A percentile compares a stretch with the other conserved stretches of the same genome.
Conservation (phyloP, 2,329 filamentous ascomycete species). For the Bipolaris sorokiniana region DNA sequence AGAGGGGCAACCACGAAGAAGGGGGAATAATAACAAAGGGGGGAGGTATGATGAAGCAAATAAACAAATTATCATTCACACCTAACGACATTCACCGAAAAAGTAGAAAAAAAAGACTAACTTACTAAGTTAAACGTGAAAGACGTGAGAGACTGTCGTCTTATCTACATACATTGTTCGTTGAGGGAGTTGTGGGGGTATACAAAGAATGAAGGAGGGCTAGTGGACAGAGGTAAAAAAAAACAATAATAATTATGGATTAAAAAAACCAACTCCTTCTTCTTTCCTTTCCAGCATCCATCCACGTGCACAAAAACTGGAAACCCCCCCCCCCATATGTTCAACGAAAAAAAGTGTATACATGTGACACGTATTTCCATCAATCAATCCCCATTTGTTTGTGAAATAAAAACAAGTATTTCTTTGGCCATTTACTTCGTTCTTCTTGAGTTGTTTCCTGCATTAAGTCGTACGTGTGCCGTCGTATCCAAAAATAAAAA, state of each 20-base stretch:
- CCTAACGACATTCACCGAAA: background rate
- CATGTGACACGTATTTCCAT: too few species aligned
- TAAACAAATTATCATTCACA: background rate
- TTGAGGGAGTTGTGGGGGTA: background rate
- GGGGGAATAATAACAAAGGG: too few species aligned
- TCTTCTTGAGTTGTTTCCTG: conserved; percentile 1
- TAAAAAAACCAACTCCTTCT: too few species aligned
- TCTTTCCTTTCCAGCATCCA: too few species aligned
- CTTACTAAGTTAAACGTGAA: background rate
- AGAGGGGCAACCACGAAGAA: too few species aligned
- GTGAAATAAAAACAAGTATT: background rate
- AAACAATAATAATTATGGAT: too few species aligned
- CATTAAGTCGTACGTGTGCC: conserved; percentile 16
- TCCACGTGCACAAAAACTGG: too few species aligned
- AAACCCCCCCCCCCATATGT: too few species aligned
- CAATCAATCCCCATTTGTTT: background rate
- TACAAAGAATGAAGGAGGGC: background rate
- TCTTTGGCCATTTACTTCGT: background rate
- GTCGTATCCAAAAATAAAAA: conserved; percentile 9
- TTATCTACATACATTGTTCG: background rate
- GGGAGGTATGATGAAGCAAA: background rate
- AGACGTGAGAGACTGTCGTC: too few species aligned
- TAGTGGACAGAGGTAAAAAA: too few species aligned
- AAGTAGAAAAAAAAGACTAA: background rate
- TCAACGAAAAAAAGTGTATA: too few species aligned